Evolutionary conservation across 768 basidiomycete genomes (phyloP), one percentile per base, ranked within the genome.

Genomic region (Collybiopsis luxurians): DNA sequence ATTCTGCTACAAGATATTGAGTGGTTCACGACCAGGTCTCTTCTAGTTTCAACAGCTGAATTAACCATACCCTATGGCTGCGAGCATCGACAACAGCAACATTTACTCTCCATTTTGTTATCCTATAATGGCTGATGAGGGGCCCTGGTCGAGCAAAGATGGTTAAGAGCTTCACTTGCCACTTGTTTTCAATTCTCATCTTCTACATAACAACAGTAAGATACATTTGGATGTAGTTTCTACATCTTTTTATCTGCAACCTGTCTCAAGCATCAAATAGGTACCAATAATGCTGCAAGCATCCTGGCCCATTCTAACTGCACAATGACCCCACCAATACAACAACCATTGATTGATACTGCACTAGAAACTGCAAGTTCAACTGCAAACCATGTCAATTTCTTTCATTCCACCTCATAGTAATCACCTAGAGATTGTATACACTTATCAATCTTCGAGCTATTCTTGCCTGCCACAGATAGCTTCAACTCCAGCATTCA

Each of bases 131-230:
- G 70, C 76, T 57, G 88, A 88, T 66, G 86, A 89, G 64, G 81
- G 85, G 38, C 79, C 80, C 44, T 85, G 84, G 71, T 87, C 86
- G 23, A 87, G 85, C 69, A 87, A 89, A 66, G 88, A 89, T 65
- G 83, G 85, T 66, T 89, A 87, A 52, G 87, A 85, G 59, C 71
- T 90, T 23, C 86, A 88, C 64, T 89, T 88, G 2, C 88, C 89
- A n/a, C n/a, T n/a, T 62, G 79, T 84, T 52, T 86, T 86, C 71
- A 75, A 74, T 56, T 68, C 79, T 48, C 73, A 74, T 24, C 78
- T 74, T 62, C 73, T 55, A 73, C 72, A 74, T 59, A 78, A 80
- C 78, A 79, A 73, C 64, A 73, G 79, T 83, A 70, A 76, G 79
- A 74, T 71, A 73, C 73, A 75, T 66, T 75, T 76, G 67, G 71